phyloP scores from a whole-genome alignment of 2,329 filamentous ascomycete genomes.

The Periconia digitata region DNA sequence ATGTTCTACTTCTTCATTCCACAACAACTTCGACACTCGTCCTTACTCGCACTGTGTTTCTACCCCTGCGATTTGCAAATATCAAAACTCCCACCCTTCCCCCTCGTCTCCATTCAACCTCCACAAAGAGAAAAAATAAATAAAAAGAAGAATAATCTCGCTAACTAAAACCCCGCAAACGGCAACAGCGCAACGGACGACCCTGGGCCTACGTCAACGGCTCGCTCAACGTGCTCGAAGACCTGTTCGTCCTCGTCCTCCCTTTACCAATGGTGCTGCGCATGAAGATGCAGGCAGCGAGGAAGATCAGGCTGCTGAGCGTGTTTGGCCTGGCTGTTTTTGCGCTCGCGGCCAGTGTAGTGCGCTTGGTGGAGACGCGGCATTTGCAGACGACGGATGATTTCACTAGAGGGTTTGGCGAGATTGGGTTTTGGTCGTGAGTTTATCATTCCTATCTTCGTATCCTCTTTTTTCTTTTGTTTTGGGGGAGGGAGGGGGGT shows the following conservation, averaged over 20 bases:
- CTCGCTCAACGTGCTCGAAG: neutral
- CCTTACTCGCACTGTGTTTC: no score
- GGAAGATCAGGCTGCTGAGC: neutral
- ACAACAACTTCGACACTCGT: no score
- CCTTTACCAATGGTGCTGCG: neutral
- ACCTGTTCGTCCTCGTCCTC: neutral
- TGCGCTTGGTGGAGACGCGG: neutral
- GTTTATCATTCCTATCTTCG: neutral
- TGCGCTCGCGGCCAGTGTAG: neutral
- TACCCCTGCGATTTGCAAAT: no score
- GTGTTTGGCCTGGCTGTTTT: neutral
- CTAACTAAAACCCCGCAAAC: no score
- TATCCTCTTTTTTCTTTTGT: neutral
- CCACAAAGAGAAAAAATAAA: no score
- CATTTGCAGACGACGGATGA: neutral
- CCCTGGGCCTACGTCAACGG: neutral
- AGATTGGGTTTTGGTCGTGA: neutral
- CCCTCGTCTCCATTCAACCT: no score
- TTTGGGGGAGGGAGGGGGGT: no score
- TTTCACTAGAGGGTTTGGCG: neutral
- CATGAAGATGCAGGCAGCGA: neutral
- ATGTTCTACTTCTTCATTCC: no score
- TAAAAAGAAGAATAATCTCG: no score
- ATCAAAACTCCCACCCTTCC: no score
- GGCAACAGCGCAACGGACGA: no score